A percentile compares a stretch with the other conserved stretches of the same genome.
These are phyloP conservation scores for Hansfordia pulvinata DNA, from an alignment of 2,329 filamentous ascomycete species.

Conservation along the genomic window DNA sequence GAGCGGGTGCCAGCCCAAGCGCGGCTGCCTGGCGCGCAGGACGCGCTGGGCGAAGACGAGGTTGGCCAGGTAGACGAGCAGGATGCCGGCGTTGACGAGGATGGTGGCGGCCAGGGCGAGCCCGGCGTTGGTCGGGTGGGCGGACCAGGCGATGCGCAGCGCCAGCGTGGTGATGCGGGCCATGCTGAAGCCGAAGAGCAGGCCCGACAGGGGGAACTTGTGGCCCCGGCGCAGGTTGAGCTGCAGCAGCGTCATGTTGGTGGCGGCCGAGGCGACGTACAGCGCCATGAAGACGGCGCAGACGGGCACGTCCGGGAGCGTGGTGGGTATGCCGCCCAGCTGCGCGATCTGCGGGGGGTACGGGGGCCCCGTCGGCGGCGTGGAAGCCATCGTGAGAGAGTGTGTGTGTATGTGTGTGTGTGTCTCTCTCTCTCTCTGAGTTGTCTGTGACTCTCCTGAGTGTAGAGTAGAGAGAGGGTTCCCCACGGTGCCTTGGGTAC, in stretches of 20 bases:
- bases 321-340: conserved; percentile 43
- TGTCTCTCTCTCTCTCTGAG: too few species aligned
- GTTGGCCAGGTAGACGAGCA: conserved; percentile 21
- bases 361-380: conserved; percentile 17
- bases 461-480: too few species aligned
- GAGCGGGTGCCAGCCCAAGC: conserved; percentile 18
- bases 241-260: conserved; percentile 44
- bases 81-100: conserved; percentile 21
- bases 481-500: too few species aligned
- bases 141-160: conserved; percentile 22
- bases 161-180: conserved; percentile 18
- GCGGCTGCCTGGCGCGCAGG: conserved; percentile 21
- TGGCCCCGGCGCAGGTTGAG: conserved; percentile 19
- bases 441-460: too few species aligned
- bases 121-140: conserved; percentile 11
- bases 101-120: conserved; percentile 20
- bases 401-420: too few species aligned
- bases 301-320: conserved; percentile 49
- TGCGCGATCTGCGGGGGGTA: conserved; percentile 29
- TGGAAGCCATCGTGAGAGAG: conserved; percentile 2
- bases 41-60: conserved; percentile 24
- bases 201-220: conserved; percentile 22
- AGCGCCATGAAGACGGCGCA: conserved; percentile 46
- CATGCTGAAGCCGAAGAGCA: conserved; percentile 23
- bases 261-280: conserved; percentile 36